phyloP scores from a whole-genome alignment of 208 protist species.

The Plasmodiophora brassicae region DNA sequence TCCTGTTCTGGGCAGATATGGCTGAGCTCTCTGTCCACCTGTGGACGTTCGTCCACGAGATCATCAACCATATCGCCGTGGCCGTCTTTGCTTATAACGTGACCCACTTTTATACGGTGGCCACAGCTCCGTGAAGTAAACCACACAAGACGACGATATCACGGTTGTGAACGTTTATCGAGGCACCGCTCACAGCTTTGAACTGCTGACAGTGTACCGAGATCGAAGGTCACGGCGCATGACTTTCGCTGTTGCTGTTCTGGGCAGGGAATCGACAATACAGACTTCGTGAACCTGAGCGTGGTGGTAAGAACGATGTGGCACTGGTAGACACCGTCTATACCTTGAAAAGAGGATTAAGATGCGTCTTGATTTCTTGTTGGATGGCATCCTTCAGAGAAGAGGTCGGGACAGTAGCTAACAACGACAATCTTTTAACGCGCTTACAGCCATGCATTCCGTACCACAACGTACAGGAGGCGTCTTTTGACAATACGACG shows the following conservation, averaged over 20 bases:
- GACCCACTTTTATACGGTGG: too few relatives aligned
- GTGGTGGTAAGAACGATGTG: neutral
- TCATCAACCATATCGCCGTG: too few relatives aligned
- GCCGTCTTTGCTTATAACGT: too few relatives aligned
- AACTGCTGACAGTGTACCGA: neutral
- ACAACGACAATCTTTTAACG: neutral
- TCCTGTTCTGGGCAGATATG: too few relatives aligned
- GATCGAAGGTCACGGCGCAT: conserved; percentile 14
- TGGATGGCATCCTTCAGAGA: neutral
- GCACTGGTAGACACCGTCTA: neutral
- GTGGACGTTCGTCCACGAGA: too few relatives aligned
- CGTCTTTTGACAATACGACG: conserved; percentile 1
- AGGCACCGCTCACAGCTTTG: conserved; percentile 23
- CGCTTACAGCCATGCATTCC: neutral
- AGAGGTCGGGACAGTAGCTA: neutral
- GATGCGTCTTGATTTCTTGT: neutral
- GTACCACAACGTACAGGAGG: neutral
- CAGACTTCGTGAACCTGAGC: neutral
- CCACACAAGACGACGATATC: too few relatives aligned
- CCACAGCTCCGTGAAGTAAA: too few relatives aligned
- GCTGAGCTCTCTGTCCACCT: too few relatives aligned
- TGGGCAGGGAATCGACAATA: neutral
- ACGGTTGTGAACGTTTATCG: too few relatives aligned
- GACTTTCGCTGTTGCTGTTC: conserved; percentile 28
- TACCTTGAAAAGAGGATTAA: conserved; percentile 13